These are phyloP conservation scores for Penicillium alfredii DNA, from an alignment of 495 filamentous ascomycete species.

Conservation along the genomic window DNA sequence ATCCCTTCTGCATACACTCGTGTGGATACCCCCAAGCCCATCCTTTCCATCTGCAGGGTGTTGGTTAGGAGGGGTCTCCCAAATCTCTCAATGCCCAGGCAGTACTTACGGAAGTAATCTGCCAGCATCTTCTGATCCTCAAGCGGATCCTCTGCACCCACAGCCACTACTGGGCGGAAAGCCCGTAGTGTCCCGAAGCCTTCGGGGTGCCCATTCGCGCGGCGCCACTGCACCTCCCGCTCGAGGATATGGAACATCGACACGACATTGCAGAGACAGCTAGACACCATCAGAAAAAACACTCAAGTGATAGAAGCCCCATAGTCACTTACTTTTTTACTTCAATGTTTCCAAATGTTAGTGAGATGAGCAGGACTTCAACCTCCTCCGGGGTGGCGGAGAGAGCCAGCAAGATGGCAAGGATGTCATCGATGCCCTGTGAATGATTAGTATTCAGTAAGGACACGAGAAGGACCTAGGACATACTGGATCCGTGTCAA, in stretches of 20 bases:
- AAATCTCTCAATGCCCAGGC: background rate
- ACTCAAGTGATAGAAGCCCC: background rate
- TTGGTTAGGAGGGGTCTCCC: constrained; percentile 3
- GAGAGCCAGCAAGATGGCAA: constrained; percentile 80
- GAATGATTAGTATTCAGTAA: background rate
- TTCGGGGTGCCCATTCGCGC: constrained; percentile 52
- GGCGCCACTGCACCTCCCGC: constrained; percentile 80
- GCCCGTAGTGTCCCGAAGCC: constrained; percentile 64
- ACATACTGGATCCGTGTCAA: constrained; percentile 82
- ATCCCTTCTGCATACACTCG: constrained; percentile 61
- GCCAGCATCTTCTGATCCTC: constrained; percentile 77
- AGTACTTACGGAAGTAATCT: constrained; percentile 80
- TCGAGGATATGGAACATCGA: constrained; percentile 91
- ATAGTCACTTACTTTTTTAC: constrained; percentile 59
- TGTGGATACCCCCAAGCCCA: constrained; percentile 86
- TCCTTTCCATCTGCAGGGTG: constrained; percentile 70
- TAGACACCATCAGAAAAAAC: constrained; percentile 18
- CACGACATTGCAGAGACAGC: constrained; percentile 84
- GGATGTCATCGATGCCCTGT: constrained; percentile 91
- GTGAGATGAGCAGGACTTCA: constrained; percentile 79
- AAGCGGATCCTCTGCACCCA: constrained; percentile 79
- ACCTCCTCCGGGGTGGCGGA: constrained; percentile 78
- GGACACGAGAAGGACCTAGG: background rate
- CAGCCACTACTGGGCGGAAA: constrained; percentile 73
- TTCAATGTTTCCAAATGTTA: constrained; percentile 90